Base-by-base conservation (phyloP, 768 basidiomycete species). In the Mycena rosella region DNA sequence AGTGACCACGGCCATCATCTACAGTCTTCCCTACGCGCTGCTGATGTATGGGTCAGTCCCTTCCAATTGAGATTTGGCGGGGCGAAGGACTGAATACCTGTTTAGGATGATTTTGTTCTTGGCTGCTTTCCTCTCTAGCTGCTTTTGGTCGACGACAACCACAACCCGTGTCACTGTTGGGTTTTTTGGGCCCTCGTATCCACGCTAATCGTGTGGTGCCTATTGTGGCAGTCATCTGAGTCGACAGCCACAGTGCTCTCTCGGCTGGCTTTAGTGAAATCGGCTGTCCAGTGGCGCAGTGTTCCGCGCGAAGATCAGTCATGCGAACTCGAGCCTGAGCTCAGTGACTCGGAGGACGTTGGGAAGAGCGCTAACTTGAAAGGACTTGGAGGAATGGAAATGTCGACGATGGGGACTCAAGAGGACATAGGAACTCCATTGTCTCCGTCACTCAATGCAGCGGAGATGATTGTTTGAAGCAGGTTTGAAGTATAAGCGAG, bases 21-120 rank as follows among this genome's bases (percentile, higher is more conserved):
- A 79, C 54, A 81, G 78, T 63, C 76, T 84, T 47, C 82, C 82
- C 8, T 80, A 83, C 36, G 79, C 80, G 38, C 64, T 82, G 9
- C 71, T 84, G 45, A 77, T 84, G 76, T 84, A 80, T 78, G 72
- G 78, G 83, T 83, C 57, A 60, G 78, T 70, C 53, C 15, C 26
- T n/a, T 24, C 24, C 11, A 22, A 30, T 48, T 11, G 24, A 26
- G 24, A 48, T 2, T 48, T 26, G 20, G 2, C 20, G 2, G 47
- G 32, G 18, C 24, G 11, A 4, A 36, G 24, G 13, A 27, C 29
- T 51, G 5, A 49, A 15, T 17, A 15, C 15, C 54, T 26, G 14
- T 20, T 13, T 40, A 85, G 83, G 20, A 72, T 82, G 65, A 60
- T 79, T 2, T 71, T 76, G 5, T 84, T 85, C 71, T 42, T 81